Percentiles rank a stretch among this genome's conserved stretches.
Evolutionary conservation across 1,284 basidiomycete species (phyloP).

Genomic region (Cyathus pygmaeus): DNA sequence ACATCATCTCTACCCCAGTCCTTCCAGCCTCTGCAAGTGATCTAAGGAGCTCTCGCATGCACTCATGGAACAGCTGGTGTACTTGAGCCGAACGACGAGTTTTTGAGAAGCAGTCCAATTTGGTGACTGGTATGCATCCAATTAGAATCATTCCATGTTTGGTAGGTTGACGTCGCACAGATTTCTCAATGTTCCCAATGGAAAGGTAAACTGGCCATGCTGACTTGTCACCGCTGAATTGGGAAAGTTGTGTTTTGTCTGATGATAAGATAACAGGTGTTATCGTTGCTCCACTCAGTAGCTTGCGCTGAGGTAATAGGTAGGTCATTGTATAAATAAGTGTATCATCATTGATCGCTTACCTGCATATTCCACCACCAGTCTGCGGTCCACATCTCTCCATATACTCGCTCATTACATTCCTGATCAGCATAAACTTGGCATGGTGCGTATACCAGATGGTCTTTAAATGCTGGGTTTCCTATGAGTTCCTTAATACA

Average conservation of each 20-base stretch:
- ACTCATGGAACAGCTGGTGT: slow-evolving; percentile 47
- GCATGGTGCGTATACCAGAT: slow-evolving; percentile 25
- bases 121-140: slow-evolving; percentile 51
- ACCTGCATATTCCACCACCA: slow-evolving; percentile 46
- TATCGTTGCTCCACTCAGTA: slow-evolving; percentile 10
- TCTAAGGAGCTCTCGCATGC: slow-evolving; percentile 41
- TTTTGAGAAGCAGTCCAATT: slow-evolving; percentile 44
- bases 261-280: slow-evolving; percentile 16
- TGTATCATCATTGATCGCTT: slow-evolving; percentile 2
- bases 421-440: slow-evolving; percentile 14
- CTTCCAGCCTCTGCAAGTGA: slow-evolving; percentile 41
- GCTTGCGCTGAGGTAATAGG: background rate
- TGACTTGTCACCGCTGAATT: slow-evolving; percentile 45
- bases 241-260: slow-evolving; percentile 46
- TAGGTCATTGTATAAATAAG: background rate
- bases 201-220: slow-evolving; percentile 52
- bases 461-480: slow-evolving; percentile 22
- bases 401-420: slow-evolving; percentile 1
- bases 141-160: slow-evolving; percentile 37
- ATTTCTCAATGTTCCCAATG: slow-evolving; percentile 49
- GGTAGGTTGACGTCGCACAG: slow-evolving; percentile 26
- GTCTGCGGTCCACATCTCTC: slow-evolving; percentile 37
- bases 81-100: slow-evolving; percentile 10
- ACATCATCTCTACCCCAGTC: slow-evolving; percentile 41
- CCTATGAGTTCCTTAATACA: slow-evolving; percentile 39